Evolutionary conservation across 495 filamentous ascomycete genomes (phyloP).

Genomic region (Jackrogersella minutella): DNA sequence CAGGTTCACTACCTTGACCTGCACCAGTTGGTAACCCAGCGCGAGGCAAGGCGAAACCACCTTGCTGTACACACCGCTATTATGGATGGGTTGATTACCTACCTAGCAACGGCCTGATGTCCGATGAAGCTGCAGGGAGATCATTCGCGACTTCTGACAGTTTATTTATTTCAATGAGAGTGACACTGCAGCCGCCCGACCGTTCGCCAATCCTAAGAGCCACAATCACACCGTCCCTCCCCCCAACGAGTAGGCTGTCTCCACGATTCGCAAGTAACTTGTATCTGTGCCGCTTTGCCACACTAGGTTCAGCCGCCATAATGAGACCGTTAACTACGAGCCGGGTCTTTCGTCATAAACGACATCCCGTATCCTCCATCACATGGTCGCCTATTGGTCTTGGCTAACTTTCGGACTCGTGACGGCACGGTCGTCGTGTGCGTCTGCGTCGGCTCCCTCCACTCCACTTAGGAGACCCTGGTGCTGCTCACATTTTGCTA

Average conservation of each 20-base stretch:
- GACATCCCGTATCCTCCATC: conserved; percentile 28
- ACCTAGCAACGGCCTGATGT: conserved; percentile 22
- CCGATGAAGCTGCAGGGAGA: conserved; percentile 29
- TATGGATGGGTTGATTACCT: conserved; percentile 29
- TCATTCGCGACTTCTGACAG: conserved; percentile 36
- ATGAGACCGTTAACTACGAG: conserved; percentile 19
- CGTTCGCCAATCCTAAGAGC: conserved; percentile 21
- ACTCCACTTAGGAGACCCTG: conserved; percentile 19
- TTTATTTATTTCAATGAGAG: conserved; percentile 21
- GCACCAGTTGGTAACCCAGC: conserved; percentile 4
- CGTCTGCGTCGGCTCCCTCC: conserved; percentile 26
- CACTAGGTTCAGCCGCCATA: conserved; percentile 31
- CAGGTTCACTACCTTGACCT: background rate
- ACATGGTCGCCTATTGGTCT: conserved; percentile 28
- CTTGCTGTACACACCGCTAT: conserved; percentile 22
- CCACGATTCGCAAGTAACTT: conserved; percentile 23
- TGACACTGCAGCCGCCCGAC: conserved; percentile 33
- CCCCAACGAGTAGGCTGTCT: conserved; percentile 24
- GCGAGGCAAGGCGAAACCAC: conserved; percentile 10
- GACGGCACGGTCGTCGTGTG: conserved; percentile 28
- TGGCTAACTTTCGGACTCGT: conserved; percentile 27
- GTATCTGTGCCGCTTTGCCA: conserved; percentile 30
- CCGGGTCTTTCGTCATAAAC: conserved; percentile 39
- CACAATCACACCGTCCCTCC: conserved; percentile 21
- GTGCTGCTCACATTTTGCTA: conserved; percentile 10